A percentile compares a stretch with the other conserved stretches of the same genome.
Conservation (phyloP, 805 yeast genomes). For the Candida incommunis region DNA sequence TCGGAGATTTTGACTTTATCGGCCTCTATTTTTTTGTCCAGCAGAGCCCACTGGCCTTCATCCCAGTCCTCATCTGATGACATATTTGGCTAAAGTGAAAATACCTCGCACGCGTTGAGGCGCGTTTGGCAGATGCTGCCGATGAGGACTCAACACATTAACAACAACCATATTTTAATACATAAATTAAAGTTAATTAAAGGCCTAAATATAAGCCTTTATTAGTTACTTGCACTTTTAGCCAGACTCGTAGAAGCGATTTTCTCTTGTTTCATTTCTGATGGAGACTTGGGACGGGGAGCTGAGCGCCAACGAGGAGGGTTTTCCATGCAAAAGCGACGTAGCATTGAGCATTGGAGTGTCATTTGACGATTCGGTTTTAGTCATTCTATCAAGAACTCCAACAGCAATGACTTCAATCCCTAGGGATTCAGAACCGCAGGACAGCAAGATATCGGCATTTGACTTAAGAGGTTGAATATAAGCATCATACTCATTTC, state of each 20-base stretch:
- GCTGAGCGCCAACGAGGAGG: neutral
- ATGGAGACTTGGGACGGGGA: neutral
- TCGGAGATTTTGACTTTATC: too few species aligned
- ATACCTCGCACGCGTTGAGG: too few species aligned
- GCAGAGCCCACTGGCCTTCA: neutral
- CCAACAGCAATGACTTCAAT: slow-evolving; percentile 53
- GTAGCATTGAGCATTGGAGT: neutral
- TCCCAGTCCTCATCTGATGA: neutral
- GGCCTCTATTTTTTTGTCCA: too few species aligned
- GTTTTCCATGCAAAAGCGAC: neutral
- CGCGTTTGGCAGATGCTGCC: too few species aligned
- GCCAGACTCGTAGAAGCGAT: neutral
- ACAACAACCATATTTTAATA: too few species aligned
- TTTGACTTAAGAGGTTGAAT: slow-evolving; percentile 46
- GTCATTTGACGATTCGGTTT: neutral
- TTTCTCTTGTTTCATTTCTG: neutral
- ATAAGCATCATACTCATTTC: slow-evolving; percentile 54
- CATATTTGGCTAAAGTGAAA: too few species aligned
- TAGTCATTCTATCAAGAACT: slow-evolving; percentile 21
- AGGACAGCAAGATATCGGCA: slow-evolving; percentile 64
- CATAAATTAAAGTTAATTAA: too few species aligned
- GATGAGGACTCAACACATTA: too few species aligned
- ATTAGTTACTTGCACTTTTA: too few species aligned
- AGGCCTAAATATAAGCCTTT: too few species aligned
- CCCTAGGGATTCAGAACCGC: slow-evolving; percentile 50